Conservation (phyloP, 2,329 filamentous ascomycete species). For the Ceratocystis cacaofunesta region DNA sequence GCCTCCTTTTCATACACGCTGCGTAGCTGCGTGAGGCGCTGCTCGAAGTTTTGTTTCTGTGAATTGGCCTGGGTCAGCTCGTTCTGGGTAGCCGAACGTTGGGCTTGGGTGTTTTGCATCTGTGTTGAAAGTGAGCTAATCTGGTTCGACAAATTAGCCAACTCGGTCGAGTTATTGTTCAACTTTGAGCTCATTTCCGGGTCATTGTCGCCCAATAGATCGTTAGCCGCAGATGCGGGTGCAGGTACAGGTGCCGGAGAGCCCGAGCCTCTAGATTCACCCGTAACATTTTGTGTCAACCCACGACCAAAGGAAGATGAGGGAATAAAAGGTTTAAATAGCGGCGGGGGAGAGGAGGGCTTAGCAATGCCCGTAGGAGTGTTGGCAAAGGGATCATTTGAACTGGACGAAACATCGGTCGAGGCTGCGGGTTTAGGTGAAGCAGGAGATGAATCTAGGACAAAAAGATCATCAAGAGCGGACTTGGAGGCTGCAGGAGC, state of each 20-base stretch:
- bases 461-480: conserved; percentile 85
- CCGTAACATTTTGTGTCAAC: conserved; percentile 38
- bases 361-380: conserved; percentile 46
- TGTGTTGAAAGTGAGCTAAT: conserved; percentile 81
- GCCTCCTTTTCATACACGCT: conserved; percentile 87
- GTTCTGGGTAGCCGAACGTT: conserved; percentile 63
- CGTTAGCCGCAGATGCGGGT: conserved; percentile 38
- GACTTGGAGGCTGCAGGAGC: conserved; percentile 48
- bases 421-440: conserved; percentile 43
- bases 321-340: conserved; percentile 83
- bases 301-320: conserved; percentile 84
- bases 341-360: conserved; percentile 35
- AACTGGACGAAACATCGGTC: conserved; percentile 45
- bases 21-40: conserved; percentile 71
- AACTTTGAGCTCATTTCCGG: conserved; percentile 78
- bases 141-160: conserved; percentile 93
- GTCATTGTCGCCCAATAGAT: conserved; percentile 81
- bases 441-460: conserved; percentile 48
- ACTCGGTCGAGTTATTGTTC: conserved; percentile 75
- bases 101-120: conserved; percentile 82
- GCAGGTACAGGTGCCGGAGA: conserved; percentile 29
- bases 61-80: conserved; percentile 66
- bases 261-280: conserved; percentile 55
- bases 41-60: conserved; percentile 88
- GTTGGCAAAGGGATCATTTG: conserved; percentile 53